phyloP scores from a whole-genome alignment of 176 grass and related monocot genomes.

The Bolboschoenus planiculmis region DNA sequence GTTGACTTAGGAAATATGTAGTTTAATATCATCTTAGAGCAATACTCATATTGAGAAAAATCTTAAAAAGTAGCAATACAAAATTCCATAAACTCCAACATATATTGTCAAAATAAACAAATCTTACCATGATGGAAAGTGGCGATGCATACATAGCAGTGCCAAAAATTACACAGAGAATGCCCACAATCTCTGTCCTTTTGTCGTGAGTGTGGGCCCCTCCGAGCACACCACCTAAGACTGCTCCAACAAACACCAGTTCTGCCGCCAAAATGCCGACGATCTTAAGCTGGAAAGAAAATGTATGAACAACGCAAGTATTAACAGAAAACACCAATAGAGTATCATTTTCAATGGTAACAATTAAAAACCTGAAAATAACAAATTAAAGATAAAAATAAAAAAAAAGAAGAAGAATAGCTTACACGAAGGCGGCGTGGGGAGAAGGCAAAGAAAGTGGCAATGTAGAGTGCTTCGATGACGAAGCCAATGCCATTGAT shows the following conservation, averaged over 20 bases:
- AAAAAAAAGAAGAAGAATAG: neutral
- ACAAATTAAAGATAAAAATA: neutral
- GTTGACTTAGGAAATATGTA: neutral
- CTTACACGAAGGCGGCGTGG: constrained; percentile 28
- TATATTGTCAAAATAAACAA: neutral
- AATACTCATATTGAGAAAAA: neutral
- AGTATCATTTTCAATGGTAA: too few relatives aligned
- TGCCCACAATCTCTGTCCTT: constrained; percentile 51
- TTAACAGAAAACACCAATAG: neutral
- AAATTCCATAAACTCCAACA: neutral
- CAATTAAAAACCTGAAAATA: neutral
- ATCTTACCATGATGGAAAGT: constrained; percentile 55
- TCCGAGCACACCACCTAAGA: constrained; percentile 26
- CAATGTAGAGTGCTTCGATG: constrained; percentile 50
- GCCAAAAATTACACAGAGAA: constrained; percentile 56
- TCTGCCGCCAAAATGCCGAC: constrained; percentile 25
- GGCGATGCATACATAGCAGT: constrained; percentile 59
- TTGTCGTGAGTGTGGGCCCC: constrained; percentile 32
- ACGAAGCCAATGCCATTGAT: constrained; percentile 63
- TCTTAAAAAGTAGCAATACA: neutral
- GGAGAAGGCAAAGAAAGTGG: constrained; percentile 45
- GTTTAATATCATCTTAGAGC: neutral
- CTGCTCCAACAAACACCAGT: constrained; percentile 32
- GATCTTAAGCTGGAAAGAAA: constrained; percentile 35
- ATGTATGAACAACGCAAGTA: neutral